phyloP scores from a whole-genome alignment of 1,284 basidiomycete genomes.

The Peniophora sp. region DNA sequence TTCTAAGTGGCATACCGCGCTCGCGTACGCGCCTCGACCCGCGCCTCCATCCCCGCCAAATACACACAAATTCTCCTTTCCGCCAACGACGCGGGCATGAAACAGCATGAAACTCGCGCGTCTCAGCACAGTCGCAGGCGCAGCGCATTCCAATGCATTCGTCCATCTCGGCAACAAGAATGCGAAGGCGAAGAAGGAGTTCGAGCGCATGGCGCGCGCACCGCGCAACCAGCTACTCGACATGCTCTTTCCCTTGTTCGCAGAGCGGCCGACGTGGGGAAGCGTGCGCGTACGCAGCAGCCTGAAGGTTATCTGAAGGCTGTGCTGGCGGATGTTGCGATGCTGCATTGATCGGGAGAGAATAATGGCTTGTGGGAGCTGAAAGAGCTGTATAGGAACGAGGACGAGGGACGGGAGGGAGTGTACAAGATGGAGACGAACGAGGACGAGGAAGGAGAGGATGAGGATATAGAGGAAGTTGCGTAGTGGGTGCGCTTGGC shows the following conservation, averaged over 20 bases:
- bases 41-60: conserved; percentile 47
- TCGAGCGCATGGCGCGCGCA: conserved; percentile 86
- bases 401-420: conserved; percentile 41
- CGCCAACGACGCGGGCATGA: conserved; percentile 35
- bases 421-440: conserved; percentile 22
- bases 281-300: conserved; percentile 79
- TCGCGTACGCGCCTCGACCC: conserved; percentile 54
- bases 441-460: conserved; percentile 32
- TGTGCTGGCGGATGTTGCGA: conserved; percentile 75
- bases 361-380: conserved; percentile 65
- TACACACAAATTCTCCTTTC: conserved; percentile 56
- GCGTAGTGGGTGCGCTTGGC: conserved; percentile 16
- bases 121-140: conserved; percentile 33
- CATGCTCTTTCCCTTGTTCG: conserved; percentile 76
- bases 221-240: conserved; percentile 87
- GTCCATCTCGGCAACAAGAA: conserved; percentile 27
- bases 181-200: conserved; percentile 42
- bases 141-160: conserved; percentile 24
- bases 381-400: conserved; percentile 36
- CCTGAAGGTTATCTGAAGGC: conserved; percentile 91
- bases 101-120: conserved; percentile 66
- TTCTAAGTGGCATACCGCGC: conserved; percentile 56
- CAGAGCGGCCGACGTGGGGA: conserved; percentile 76
- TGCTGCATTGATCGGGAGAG: conserved; percentile 75
- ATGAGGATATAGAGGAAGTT: conserved; percentile 40